phyloP scores from a whole-genome alignment of 495 filamentous ascomycete genomes.

The Penicillium herquei region DNA sequence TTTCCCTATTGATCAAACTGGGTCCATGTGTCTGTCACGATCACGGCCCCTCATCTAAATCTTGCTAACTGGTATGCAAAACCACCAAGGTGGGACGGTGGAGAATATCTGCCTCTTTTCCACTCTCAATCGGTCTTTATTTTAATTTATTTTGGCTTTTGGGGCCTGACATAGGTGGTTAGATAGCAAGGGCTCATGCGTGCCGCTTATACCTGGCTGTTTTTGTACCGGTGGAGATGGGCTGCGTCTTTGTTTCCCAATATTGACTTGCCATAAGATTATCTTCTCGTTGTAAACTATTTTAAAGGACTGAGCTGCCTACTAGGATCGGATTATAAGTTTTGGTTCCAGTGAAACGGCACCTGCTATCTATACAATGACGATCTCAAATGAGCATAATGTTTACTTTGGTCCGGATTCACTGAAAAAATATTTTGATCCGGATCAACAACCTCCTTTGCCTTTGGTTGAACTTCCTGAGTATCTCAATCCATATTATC shows the following conservation, averaged over 20 bases:
- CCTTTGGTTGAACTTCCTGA: conserved; percentile 60
- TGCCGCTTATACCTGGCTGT: neutral
- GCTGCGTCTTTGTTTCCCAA: no score
- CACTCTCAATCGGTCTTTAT: neutral
- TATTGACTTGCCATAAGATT: no score
- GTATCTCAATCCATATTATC: conserved; percentile 52
- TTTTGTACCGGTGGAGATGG: neutral
- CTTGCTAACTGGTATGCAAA: neutral
- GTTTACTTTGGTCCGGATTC: conserved; percentile 55
- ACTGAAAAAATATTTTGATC: conserved; percentile 56
- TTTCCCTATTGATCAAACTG: neutral
- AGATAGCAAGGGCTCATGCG: neutral
- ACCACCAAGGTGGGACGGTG: conserved; percentile 3
- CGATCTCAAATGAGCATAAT: conserved; percentile 46
- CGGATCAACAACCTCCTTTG: conserved; percentile 53
- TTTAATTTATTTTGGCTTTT: neutral
- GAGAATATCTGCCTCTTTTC: conserved; percentile 4
- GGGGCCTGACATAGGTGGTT: neutral
- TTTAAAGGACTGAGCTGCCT: no score
- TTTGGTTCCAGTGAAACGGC: conserved; percentile 1
- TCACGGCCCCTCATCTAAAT: conserved; percentile 2
- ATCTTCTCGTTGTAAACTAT: no score
- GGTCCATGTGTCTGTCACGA: neutral
- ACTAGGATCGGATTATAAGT: no score
- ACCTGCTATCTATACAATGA: conserved; percentile 24